Conservation (phyloP, 2,329 filamentous ascomycete species). For the Colletotrichum musicola region DNA sequence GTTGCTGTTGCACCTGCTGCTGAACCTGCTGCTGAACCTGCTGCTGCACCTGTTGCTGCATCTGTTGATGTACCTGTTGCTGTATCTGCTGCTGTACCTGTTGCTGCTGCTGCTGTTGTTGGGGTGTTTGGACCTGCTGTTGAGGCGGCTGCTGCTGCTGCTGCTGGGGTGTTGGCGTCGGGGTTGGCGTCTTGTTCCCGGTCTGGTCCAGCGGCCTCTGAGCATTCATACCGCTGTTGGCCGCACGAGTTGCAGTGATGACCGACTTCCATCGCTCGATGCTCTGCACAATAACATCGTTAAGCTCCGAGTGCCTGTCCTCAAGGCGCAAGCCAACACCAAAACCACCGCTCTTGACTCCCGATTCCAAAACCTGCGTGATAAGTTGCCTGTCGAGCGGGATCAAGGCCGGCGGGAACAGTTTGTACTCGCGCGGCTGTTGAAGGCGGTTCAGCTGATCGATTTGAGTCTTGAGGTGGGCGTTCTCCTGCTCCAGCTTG, state of each 20-base stretch:
- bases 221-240: conserved; percentile 59
- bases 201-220: conserved; percentile 62
- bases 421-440: conserved; percentile 70
- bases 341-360: conserved; percentile 51
- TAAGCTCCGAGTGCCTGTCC: conserved; percentile 66
- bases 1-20: conserved; percentile 41
- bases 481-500: conserved; percentile 67
- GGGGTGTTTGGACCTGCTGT: conserved; percentile 47
- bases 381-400: conserved; percentile 64
- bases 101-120: conserved; percentile 46
- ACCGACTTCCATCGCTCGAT: conserved; percentile 74
- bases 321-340: conserved; percentile 61
- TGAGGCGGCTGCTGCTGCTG: conserved; percentile 45
- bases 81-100: conserved; percentile 40
- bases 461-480: conserved; percentile 68
- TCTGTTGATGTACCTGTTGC: conserved; percentile 42
- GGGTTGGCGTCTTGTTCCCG: conserved; percentile 35
- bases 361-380: conserved; percentile 60
- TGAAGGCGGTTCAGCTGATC: conserved; percentile 70
- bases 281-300: conserved; percentile 63
- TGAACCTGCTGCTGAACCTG: conserved; percentile 43
- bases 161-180: conserved; percentile 42
- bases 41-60: conserved; percentile 35
- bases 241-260: conserved; percentile 63
- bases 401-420: conserved; percentile 64